A percentile compares a stretch with the other conserved stretches of the same genome.
These are phyloP conservation scores for Craterostigma plantagineum DNA, from an alignment of 257 asterid genomes.

Conservation along the genomic window DNA sequence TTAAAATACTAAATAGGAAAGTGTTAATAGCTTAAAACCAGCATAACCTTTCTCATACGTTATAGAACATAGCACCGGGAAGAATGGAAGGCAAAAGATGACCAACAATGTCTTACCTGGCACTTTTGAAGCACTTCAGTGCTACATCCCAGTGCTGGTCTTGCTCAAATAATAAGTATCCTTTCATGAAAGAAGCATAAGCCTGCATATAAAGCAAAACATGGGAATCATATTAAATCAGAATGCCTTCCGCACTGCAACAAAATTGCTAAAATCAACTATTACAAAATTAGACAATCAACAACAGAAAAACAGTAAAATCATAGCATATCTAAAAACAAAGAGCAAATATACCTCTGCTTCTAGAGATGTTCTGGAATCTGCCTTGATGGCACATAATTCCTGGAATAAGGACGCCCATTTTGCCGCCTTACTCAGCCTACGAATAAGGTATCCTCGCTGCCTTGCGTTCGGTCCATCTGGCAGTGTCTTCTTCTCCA, in stretches of 20 bases:
- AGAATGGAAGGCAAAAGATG: neutral
- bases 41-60: conserved; percentile 5
- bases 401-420: conserved; percentile 83
- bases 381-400: conserved; percentile 74
- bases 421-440: conserved; percentile 85
- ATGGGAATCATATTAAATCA: too few relatives aligned
- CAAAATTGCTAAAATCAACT: neutral
- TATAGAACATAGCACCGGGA: neutral
- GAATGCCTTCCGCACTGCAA: neutral
- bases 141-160: conserved; percentile 91
- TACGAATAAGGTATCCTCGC: conserved; percentile 76
- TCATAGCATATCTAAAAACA: too few relatives aligned
- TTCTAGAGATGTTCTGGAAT: conserved; percentile 86
- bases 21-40: conserved; percentile 10
- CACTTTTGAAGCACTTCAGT: conserved; percentile 70
- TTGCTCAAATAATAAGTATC: conserved; percentile 76
- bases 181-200: conserved; percentile 94
- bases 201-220: too few relatives aligned
- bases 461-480: conserved; percentile 96
- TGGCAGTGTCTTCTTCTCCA: conserved; percentile 93
- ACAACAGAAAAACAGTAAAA: conserved; percentile 6
- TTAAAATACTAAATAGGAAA: conserved; percentile 10
- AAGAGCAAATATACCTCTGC: conserved; percentile 69
- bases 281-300: conserved; percentile 3
- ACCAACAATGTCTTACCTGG: conserved; percentile 37